Percentiles rank a stretch among this genome's conserved stretches.
Conservation (phyloP, 169 alveolate species). For the Cryptosporidium parvum region DNA sequence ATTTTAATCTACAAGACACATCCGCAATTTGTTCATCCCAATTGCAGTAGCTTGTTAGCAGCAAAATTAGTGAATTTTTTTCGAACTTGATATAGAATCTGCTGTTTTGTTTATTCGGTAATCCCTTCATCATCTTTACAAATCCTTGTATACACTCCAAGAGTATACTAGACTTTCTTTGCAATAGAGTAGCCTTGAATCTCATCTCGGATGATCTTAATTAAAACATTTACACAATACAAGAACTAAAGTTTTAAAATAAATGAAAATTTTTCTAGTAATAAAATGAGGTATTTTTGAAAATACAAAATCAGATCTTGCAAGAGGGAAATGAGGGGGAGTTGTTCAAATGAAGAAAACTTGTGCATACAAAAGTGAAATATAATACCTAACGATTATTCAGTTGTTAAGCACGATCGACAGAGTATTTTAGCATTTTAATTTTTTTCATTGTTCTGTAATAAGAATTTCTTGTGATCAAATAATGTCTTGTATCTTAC, state of each 20-base stretch:
- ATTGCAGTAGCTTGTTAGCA: conserved; percentile 32
- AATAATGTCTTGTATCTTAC: conserved; percentile 1
- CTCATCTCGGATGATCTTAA: neutral
- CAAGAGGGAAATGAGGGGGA: neutral
- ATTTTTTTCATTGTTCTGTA: neutral
- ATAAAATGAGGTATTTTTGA: too few species aligned
- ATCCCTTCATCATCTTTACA: conserved; percentile 47
- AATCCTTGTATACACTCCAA: conserved; percentile 72
- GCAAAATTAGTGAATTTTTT: conserved; percentile 19
- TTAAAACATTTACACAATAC: neutral
- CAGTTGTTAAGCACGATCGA: neutral
- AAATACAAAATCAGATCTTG: neutral
- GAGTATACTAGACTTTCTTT: conserved; percentile 40
- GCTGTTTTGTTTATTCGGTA: conserved; percentile 52
- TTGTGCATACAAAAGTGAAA: neutral
- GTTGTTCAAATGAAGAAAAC: neutral
- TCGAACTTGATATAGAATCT: conserved; percentile 54
- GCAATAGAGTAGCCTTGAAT: conserved; percentile 45
- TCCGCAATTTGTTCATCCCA: conserved; percentile 66
- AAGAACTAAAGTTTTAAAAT: neutral
- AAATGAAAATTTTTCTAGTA: too few species aligned
- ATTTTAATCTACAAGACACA: conserved; percentile 63
- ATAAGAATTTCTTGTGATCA: neutral
- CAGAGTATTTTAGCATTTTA: neutral
- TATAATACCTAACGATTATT: neutral